These are phyloP conservation scores for Emydomyces testavorans DNA, from an alignment of 2,329 filamentous ascomycete genomes.

Conservation along the genomic window DNA sequence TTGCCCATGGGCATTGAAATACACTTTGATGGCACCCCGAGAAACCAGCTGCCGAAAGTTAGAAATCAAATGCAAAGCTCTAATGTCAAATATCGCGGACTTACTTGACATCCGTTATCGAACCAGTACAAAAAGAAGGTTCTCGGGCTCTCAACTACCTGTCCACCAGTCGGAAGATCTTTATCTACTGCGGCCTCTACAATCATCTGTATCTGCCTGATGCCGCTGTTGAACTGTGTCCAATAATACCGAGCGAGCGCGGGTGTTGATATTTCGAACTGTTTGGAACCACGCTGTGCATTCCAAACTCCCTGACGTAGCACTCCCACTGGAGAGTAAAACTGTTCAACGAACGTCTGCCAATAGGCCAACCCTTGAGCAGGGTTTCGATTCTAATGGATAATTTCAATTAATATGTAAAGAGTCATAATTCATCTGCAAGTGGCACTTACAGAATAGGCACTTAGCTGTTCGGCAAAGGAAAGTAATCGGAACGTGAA, in stretches of 20 bases:
- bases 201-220: conserved; percentile 74
- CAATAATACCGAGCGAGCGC: conserved; percentile 81
- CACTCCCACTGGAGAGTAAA: conserved; percentile 67
- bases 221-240: conserved; percentile 76
- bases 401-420: conserved; percentile 1
- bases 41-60: conserved; percentile 53
- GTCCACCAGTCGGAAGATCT: conserved; percentile 50
- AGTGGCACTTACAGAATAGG: conserved; percentile 44
- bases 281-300: conserved; percentile 53
- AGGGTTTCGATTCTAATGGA: conserved; percentile 43
- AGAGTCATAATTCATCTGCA: conserved; percentile 8
- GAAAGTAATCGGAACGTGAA: conserved; percentile 44
- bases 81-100: conserved; percentile 24
- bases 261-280: conserved; percentile 74
- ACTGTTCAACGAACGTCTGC: conserved; percentile 65
- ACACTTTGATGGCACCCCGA: conserved; percentile 62
- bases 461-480: conserved; percentile 47
- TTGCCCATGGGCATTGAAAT: conserved; percentile 67
- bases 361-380: conserved; percentile 64
- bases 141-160: conserved; percentile 63
- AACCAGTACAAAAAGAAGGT: conserved; percentile 86
- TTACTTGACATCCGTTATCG: conserved; percentile 67
- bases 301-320: conserved; percentile 59
- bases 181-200: conserved; percentile 57
- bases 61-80: conserved; percentile 3